phyloP scores from a whole-genome alignment of 805 yeast species.

The Wickerhamia fluorescens region DNA sequence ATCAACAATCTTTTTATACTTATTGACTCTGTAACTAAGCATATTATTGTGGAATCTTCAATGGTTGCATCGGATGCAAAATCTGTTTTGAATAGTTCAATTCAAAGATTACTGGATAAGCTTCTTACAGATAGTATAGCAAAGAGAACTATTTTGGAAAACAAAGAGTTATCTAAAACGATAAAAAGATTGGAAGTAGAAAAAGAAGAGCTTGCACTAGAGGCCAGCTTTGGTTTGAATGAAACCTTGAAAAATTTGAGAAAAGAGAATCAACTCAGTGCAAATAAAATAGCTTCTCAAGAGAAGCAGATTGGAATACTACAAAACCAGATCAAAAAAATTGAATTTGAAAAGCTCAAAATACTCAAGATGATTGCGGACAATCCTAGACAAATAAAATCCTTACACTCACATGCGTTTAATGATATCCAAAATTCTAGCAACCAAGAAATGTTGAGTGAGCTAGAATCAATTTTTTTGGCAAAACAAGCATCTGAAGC shows the following conservation, averaged over 20 bases:
- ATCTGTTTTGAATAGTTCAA: constrained; percentile 22
- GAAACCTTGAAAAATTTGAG: constrained; percentile 17
- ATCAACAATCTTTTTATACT: constrained; percentile 18
- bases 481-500: no score
- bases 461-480: no score
- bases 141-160: constrained; percentile 26
- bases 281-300: constrained; percentile 16
- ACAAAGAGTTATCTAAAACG: constrained; percentile 16
- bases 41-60: constrained; percentile 20
- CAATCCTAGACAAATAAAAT: neutral
- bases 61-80: constrained; percentile 17
- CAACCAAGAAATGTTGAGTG: no score
- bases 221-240: constrained; percentile 15
- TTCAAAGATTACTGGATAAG: constrained; percentile 29
- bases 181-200: constrained; percentile 16
- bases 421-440: no score
- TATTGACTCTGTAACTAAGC: constrained; percentile 26
- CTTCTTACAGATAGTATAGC: constrained; percentile 29
- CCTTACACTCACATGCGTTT: neutral
- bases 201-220: constrained; percentile 14
- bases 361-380: constrained; percentile 1
- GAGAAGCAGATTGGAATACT: constrained; percentile 19
- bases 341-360: constrained; percentile 13
- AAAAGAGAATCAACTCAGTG: constrained; percentile 14
- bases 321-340: constrained; percentile 14